Evolutionary conservation across 2,329 filamentous ascomycete genomes (phyloP).

Genomic region (Fusarium sacchari): DNA sequence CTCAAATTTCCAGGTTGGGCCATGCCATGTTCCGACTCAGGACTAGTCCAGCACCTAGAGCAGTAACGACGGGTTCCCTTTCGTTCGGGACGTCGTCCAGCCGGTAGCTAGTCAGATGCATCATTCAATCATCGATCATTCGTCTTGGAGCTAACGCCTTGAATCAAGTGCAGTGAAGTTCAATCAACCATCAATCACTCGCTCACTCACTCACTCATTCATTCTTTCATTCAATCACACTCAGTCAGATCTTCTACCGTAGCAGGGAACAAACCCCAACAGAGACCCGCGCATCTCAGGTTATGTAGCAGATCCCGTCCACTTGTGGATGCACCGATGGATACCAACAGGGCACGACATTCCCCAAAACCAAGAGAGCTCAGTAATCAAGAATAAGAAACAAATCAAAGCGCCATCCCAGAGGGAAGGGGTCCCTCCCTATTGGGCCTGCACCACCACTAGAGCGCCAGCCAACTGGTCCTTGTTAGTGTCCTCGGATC

Average conservation of each 20-base stretch:
- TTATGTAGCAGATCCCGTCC: background rate
- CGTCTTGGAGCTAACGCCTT: constrained; percentile 3
- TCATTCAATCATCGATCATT: constrained; percentile 32
- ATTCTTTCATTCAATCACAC: background rate
- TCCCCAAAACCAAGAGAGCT: background rate
- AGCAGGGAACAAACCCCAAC: background rate
- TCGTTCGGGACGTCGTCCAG: constrained; percentile 29
- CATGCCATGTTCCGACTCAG: constrained; percentile 25
- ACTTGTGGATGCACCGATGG: background rate
- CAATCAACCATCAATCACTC: background rate
- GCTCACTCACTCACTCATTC: background rate
- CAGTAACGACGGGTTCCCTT: constrained; percentile 6
- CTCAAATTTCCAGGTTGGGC: constrained; percentile 25
- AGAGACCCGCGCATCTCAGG: background rate
- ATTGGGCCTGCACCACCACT: constrained; percentile 28
- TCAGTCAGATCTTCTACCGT: background rate
- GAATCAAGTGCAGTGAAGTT: constrained; percentile 8
- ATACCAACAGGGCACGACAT: background rate
- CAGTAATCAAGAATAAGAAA: constrained; percentile 30
- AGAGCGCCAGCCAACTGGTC: constrained; percentile 13
- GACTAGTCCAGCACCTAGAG: constrained; percentile 22
- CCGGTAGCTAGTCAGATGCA: constrained; percentile 22
- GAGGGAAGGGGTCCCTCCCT: constrained; percentile 31
- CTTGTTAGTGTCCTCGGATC: background rate
- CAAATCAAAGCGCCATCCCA: constrained; percentile 32